phyloP scores from a whole-genome alignment of 495 filamentous ascomycete genomes.

The Astrothelium macrocarpum region DNA sequence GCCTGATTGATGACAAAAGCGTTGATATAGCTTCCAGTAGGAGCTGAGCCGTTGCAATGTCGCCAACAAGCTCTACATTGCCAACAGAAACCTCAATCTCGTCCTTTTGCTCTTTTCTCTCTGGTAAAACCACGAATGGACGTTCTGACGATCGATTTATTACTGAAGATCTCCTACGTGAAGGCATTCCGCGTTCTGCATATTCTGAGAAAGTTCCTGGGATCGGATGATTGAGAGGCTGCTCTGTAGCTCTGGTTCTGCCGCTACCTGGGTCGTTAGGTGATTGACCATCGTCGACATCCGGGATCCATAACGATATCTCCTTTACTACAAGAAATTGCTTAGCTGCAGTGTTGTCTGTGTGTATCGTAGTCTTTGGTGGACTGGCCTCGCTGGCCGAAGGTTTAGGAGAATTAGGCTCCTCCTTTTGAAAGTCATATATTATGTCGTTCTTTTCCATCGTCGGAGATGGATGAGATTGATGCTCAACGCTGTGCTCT shows the following conservation, averaged over 20 bases:
- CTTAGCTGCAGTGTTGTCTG: neutral
- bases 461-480: neutral
- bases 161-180: slow-evolving; percentile 4
- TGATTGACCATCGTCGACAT: neutral
- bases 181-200: slow-evolving; percentile 15
- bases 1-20: neutral
- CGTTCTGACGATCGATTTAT: neutral
- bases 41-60: slow-evolving; percentile 7
- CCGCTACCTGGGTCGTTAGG: neutral
- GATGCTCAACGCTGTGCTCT: neutral
- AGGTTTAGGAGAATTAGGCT: neutral
- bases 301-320: slow-evolving; percentile 11
- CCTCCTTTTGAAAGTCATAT: neutral
- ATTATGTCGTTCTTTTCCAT: neutral
- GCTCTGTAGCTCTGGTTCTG: neutral
- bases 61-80: neutral
- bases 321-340: slow-evolving; percentile 11
- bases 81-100: slow-evolving; percentile 7
- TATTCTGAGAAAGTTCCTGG: slow-evolving; percentile 34
- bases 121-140: neutral
- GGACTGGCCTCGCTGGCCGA: neutral
- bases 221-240: slow-evolving; percentile 19
- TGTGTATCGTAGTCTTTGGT: neutral
- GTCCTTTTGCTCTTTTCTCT: neutral
- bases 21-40: neutral